A percentile compares a stretch with the other conserved stretches of the same genome.
Conservation (phyloP, 441 rosid genomes). For the Geranium incanum region DNA sequence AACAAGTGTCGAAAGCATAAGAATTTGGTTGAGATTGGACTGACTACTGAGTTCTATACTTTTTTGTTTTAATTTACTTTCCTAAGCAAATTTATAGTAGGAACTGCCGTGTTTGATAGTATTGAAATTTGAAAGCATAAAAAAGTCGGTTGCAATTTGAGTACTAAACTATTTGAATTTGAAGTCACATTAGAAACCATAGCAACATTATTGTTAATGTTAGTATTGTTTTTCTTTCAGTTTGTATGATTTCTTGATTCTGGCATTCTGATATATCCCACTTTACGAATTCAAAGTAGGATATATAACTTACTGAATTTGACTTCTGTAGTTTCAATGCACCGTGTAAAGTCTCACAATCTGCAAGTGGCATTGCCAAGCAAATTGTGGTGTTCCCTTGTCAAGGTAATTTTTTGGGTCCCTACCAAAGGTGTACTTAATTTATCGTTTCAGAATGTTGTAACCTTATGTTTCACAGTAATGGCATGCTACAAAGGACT, state of each 20-base stretch:
- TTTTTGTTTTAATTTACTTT: not conserved
- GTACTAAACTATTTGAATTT: not conserved
- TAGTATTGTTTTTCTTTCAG: not conserved
- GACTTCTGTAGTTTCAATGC: not conserved
- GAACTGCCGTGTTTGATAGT: not conserved
- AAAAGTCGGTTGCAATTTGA: not conserved
- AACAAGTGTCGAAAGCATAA: not conserved
- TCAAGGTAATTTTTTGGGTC: not conserved
- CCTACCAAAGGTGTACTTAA: not conserved
- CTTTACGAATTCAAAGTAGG: not conserved
- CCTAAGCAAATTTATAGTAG: not conserved
- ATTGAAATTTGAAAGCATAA: not conserved
- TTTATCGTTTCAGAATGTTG: not conserved
- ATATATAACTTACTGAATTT: constrained; percentile 1
- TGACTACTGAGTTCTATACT: not conserved
- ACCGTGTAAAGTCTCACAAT: not conserved
- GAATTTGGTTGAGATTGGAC: not conserved
- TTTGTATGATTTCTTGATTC: not conserved
- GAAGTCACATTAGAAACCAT: not conserved
- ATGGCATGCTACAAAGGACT: not conserved
- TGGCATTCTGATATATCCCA: not conserved
- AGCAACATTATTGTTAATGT: not conserved
- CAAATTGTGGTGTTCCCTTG: not conserved
- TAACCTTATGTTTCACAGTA: not conserved
- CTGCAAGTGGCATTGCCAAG: not conserved